These are phyloP conservation scores for Cutaneotrichosporon spelunceum DNA, from an alignment of 1,284 basidiomycete genomes.

Conservation along the genomic window DNA sequence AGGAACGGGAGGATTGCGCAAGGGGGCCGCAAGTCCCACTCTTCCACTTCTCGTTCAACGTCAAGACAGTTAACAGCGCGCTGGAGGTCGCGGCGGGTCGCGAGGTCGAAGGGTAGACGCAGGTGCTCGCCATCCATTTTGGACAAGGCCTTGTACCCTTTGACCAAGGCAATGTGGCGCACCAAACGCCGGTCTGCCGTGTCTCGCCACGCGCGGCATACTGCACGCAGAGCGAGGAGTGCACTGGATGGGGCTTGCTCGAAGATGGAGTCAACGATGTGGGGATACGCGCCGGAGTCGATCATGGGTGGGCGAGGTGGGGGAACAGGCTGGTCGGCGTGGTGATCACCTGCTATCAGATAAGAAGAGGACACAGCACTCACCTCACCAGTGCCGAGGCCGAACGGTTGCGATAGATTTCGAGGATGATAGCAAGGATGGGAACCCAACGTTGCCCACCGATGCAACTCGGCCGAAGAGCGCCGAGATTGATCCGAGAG, in stretches of 20 bases:
- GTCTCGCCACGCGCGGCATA: background rate
- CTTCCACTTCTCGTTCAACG: background rate
- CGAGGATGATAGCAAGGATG: background rate
- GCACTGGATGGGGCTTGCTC: background rate
- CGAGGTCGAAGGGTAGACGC: background rate
- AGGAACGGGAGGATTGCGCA: background rate
- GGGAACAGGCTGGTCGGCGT: background rate
- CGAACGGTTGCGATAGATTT: background rate
- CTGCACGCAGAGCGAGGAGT: background rate
- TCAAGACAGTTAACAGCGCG: background rate
- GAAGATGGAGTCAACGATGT: slow-evolving; percentile 5
- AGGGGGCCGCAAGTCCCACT: background rate
- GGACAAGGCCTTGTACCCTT: background rate
- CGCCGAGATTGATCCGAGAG: slow-evolving; percentile 2
- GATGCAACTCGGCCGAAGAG: background rate
- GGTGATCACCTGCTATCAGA: background rate
- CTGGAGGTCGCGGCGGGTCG: background rate
- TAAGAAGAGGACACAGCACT: background rate
- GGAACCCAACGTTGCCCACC: background rate
- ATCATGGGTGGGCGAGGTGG: background rate
- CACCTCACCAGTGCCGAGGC: background rate
- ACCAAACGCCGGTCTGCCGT: background rate
- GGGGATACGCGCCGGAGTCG: background rate
- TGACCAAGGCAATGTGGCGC: background rate
- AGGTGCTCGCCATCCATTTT: background rate